Base-by-base conservation (phyloP, 2,329 filamentous ascomycete genomes). In the Corynespora cassiicola region DNA sequence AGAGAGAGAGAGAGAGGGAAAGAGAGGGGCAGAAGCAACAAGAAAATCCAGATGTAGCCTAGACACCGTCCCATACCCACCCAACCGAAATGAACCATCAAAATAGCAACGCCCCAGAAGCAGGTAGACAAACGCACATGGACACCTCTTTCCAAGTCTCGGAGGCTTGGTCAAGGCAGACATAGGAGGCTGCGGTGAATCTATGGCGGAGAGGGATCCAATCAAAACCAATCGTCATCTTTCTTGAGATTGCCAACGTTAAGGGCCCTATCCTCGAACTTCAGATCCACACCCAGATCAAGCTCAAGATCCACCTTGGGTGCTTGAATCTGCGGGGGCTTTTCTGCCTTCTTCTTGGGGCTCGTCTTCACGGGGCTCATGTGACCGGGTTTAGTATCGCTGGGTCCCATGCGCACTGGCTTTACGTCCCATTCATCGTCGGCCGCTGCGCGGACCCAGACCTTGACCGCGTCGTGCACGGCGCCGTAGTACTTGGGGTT, bases 401-500 rank as follows among this genome's bases (percentile, higher is more conserved):
- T 63, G 29, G 75, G 71, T 0, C 88, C 88, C 66, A 86, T 89
- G 35, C 91, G 78, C 16, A 97, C 91, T 58, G 87, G 84, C 35
- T 80, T 79, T 27, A 90, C 86, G 33, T 90, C 83, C 92, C 94
- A 99, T 29, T 83, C 88, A 68, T 99, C 94, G 45, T 91, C 90
- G 18, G 77, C 78, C 0, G 90, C 91, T 1, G 92, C 94, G 0
- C 85, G 86, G 12, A 96, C 87, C 91, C 92, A 99, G 6, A 88
- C 91, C 37, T 87, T 84, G 48, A 97, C 76, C 2, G 86, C 90
- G 55, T 92, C 89, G 65, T 99, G 94, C 4, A 99, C 88, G 31
- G 87, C 84, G 2, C 88, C 87, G 65, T 99, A 97, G 66, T 97
- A 96, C 67, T 97, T 97, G 69, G 96, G 91, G 67, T 97, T 99